phyloP scores from a whole-genome alignment of 371 early-diverging fungal species.

The Nematocida homosporus region DNA sequence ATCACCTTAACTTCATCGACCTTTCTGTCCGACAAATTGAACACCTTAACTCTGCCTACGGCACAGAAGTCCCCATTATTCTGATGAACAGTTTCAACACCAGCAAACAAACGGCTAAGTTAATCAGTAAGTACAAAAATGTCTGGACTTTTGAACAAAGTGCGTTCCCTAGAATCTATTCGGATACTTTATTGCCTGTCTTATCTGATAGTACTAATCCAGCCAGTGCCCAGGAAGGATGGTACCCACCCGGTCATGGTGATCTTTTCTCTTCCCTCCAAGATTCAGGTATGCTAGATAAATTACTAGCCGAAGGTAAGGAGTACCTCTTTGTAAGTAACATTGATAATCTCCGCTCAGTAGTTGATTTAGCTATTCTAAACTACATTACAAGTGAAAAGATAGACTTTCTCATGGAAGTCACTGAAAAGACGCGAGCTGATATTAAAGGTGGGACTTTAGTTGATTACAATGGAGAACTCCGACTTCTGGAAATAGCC shows the following conservation, averaged over 20 bases:
- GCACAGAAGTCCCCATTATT: slow-evolving; percentile 85
- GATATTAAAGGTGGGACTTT: slow-evolving; percentile 99
- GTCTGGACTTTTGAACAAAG: slow-evolving; percentile 94
- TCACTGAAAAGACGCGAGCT: slow-evolving; percentile 96
- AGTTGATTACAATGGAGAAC: slow-evolving; percentile 86
- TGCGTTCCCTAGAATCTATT: slow-evolving; percentile 84
- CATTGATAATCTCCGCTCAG: slow-evolving; percentile 97
- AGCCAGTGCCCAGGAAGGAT: slow-evolving; percentile 55
- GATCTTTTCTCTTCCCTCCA: slow-evolving; percentile 87
- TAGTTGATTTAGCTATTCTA: slow-evolving; percentile 84
- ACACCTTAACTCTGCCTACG: slow-evolving; percentile 80
- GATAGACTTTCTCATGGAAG: slow-evolving; percentile 95
- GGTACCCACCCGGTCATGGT: slow-evolving; percentile 99
- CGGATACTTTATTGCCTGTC: slow-evolving; percentile 82
- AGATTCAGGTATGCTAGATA: slow-evolving; percentile 86
- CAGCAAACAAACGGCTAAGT: slow-evolving; percentile 85
- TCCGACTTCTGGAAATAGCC: slow-evolving; percentile 93
- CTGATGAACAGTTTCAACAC: slow-evolving; percentile 99
- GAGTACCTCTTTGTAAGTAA: slow-evolving; percentile 97
- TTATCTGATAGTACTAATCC: slow-evolving; percentile 70
- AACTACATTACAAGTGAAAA: slow-evolving; percentile 80
- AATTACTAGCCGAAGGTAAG: slow-evolving; percentile 86
- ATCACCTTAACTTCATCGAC: slow-evolving; percentile 94
- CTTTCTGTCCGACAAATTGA: slow-evolving; percentile 94
- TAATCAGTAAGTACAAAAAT: slow-evolving; percentile 85